Percentiles rank a stretch among this genome's conserved stretches.
Evolutionary conservation across 176 grass and related monocot species (phyloP).

Genomic region (Phoenix dactylifera): DNA sequence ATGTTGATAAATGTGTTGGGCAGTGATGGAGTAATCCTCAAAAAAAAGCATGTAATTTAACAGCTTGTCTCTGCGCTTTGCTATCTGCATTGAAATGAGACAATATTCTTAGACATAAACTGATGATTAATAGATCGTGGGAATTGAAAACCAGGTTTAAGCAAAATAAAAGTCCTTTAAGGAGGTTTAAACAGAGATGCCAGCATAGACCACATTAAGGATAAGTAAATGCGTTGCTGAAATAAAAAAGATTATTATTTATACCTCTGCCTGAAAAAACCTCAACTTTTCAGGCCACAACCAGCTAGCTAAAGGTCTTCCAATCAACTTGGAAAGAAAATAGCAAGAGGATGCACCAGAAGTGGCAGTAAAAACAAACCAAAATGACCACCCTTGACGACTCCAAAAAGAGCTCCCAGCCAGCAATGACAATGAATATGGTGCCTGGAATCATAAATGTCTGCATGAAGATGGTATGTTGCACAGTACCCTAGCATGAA

Average conservation of each 20-base stretch:
- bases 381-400: conserved; percentile 74
- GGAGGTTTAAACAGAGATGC: no score
- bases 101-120: conserved; percentile 12
- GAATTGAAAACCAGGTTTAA: not conserved
- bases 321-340: conserved; percentile 92
- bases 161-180: conserved; percentile 10
- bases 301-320: conserved; percentile 74
- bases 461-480: conserved; percentile 99
- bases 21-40: conserved; percentile 95
- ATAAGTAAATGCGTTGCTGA: not conserved
- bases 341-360: conserved; percentile 88
- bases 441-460: conserved; percentile 99
- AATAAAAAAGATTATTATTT: conserved; percentile 10
- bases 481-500: conserved; percentile 96
- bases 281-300: conserved; percentile 89
- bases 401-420: conserved; percentile 96
- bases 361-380: conserved; percentile 83
- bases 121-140: not conserved
- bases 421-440: conserved; percentile 98
- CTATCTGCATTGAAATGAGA: conserved; percentile 52
- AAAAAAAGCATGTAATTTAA: conserved; percentile 99
- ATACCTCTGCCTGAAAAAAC: conserved; percentile 94
- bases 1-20: conserved; percentile 99
- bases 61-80: conserved; percentile 77
- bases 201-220: not conserved